phyloP scores from a whole-genome alignment of 345 rosid species.

The Lepidium sativum region DNA sequence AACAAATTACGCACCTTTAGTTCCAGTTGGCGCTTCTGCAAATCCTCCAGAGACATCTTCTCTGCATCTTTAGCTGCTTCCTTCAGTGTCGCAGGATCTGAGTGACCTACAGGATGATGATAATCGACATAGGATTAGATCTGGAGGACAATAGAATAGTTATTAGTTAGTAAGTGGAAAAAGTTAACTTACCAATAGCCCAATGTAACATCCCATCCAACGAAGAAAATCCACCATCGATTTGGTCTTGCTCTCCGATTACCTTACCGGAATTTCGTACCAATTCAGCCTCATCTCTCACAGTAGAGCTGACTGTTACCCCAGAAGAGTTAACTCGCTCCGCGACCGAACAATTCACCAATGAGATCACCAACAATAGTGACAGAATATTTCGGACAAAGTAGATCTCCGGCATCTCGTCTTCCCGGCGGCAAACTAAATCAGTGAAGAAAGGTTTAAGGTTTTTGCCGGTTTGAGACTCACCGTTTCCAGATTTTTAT shows the following conservation, averaged over 20 bases:
- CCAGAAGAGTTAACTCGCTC: conserved; percentile 44
- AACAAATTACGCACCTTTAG: conserved; percentile 44
- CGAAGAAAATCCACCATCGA: conserved; percentile 89
- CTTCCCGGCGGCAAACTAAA: neutral
- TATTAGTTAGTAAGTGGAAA: neutral
- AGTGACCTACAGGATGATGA: conserved; percentile 48
- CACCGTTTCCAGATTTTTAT: neutral
- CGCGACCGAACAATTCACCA: conserved; percentile 5
- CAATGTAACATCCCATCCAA: conserved; percentile 92
- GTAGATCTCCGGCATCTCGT: neutral
- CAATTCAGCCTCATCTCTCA: conserved; percentile 56
- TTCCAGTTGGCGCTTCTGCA: conserved; percentile 69
- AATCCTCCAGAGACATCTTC: conserved; percentile 51
- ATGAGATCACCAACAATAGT: conserved; percentile 7
- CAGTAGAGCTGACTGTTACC: conserved; percentile 54
- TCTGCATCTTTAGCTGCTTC: conserved; percentile 63
- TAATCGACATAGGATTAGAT: neutral
- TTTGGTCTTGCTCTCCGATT: conserved; percentile 39
- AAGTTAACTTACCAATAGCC: conserved; percentile 62
- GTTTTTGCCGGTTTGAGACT: neutral
- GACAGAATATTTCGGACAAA: neutral
- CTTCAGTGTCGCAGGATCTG: conserved; percentile 74
- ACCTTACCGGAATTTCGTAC: conserved; percentile 34
- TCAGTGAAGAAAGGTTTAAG: neutral
- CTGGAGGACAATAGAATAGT: neutral